A percentile compares a stretch with the other conserved stretches of the same genome.
Evolutionary conservation across 2,329 filamentous ascomycete genomes (phyloP).

Genomic region (Cercospora sojina): DNA sequence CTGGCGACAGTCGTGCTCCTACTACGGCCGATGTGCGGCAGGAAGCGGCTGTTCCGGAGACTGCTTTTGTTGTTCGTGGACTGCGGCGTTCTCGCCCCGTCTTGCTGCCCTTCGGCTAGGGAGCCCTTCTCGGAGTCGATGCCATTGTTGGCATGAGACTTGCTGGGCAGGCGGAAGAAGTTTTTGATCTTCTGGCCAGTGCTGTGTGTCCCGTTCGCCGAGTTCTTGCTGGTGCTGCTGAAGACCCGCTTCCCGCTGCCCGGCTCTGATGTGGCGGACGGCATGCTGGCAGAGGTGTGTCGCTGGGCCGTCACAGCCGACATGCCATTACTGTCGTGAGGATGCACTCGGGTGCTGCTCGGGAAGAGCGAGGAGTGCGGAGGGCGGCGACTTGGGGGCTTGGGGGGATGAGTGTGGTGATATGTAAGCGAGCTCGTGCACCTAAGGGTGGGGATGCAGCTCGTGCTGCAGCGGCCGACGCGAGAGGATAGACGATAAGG

Average conservation of each 20-base stretch:
- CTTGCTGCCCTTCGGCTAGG: slow-evolving; percentile 38
- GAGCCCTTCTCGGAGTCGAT: slow-evolving; percentile 37
- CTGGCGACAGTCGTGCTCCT: slow-evolving; percentile 88
- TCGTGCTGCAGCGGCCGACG: not conserved
- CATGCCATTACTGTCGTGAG: slow-evolving; percentile 12
- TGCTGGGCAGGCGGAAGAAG: slow-evolving; percentile 65
- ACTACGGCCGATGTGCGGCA: slow-evolving; percentile 81
- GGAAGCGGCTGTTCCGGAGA: slow-evolving; percentile 83
- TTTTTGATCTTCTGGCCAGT: slow-evolving; percentile 65
- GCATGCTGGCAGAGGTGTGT: slow-evolving; percentile 28
- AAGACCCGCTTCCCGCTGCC: slow-evolving; percentile 47
- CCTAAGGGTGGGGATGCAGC: not conserved
- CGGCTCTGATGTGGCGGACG: slow-evolving; percentile 22
- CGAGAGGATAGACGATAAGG: not conserved
- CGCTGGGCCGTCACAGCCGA: slow-evolving; percentile 12
- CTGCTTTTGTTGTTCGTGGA: slow-evolving; percentile 55
- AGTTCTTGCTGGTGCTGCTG: slow-evolving; percentile 45
- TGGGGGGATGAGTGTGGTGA: slow-evolving; percentile 1
- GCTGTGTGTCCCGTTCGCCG: slow-evolving; percentile 48
- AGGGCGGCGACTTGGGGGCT: slow-evolving; percentile 1
- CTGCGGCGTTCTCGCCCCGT: slow-evolving; percentile 51
- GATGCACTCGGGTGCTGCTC: not conserved
- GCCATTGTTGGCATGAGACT: slow-evolving; percentile 42
- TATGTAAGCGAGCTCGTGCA: slow-evolving; percentile 1
- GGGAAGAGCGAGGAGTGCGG: not conserved